phyloP scores from a whole-genome alignment of 441 rosid genomes.

The Erodium moschatum region DNA sequence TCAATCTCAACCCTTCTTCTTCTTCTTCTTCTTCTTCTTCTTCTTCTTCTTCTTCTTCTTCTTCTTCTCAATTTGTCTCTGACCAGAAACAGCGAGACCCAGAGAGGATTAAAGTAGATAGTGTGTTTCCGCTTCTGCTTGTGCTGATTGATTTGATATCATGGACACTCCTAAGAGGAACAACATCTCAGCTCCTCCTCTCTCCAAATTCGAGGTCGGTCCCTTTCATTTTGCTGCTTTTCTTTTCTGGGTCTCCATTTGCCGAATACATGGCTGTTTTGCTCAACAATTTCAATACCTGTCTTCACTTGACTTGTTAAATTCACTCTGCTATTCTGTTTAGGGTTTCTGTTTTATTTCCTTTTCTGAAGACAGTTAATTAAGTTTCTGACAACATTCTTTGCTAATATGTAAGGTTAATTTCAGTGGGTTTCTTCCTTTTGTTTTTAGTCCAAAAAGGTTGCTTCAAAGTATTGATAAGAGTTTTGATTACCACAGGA shows the following conservation, averaged over 20 bases:
- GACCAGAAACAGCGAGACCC: too few species aligned
- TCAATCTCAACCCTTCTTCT: neutral
- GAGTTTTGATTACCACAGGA: slow-evolving; percentile 40
- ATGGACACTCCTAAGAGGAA: slow-evolving; percentile 1
- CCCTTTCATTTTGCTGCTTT: neutral
- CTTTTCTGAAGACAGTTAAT: neutral
- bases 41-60: neutral
- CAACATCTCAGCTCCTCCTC: neutral
- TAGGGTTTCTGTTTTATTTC: neutral
- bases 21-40: neutral
- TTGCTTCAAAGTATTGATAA: too few species aligned
- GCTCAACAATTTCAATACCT: too few species aligned
- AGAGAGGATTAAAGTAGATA: too few species aligned
- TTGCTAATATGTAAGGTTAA: neutral
- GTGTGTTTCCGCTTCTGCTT: too few species aligned
- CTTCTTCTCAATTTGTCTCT: too few species aligned
- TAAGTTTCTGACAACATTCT: neutral
- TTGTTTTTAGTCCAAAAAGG: too few species aligned
- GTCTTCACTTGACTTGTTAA: too few species aligned
- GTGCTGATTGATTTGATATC: neutral
- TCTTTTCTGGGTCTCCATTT: too few species aligned
- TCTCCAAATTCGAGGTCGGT: neutral
- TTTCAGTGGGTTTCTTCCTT: neutral
- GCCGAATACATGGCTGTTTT: too few species aligned
- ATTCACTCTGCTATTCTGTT: neutral